Conservation (phyloP, 257 asterid genomes). For the Fraxinus quadrangulata region DNA sequence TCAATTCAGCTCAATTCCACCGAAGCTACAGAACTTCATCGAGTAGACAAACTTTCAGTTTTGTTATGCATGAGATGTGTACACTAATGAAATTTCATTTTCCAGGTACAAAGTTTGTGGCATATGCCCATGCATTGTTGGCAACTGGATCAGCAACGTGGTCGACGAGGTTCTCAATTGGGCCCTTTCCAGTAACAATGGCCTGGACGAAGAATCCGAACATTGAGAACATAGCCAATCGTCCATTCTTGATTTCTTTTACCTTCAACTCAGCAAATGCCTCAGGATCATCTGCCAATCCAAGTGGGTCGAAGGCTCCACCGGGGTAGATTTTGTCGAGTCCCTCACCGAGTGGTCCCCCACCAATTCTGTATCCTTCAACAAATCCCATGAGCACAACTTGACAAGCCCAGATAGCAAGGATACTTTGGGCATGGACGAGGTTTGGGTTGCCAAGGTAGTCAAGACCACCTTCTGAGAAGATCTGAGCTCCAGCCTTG, state of each 20-base stretch:
- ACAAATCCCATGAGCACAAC: constrained; percentile 80
- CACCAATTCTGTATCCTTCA: constrained; percentile 87
- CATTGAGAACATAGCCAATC: constrained; percentile 69
- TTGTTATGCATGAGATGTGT: not conserved
- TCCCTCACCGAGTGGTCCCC: constrained; percentile 90
- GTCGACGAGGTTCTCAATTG: constrained; percentile 69
- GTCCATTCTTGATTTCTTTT: constrained; percentile 67
- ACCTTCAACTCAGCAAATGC: constrained; percentile 59
- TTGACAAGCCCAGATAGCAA: constrained; percentile 84
- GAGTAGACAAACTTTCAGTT: not conserved
- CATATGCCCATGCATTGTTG: constrained; percentile 89
- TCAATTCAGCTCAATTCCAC: not conserved
- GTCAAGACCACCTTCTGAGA: constrained; percentile 86
- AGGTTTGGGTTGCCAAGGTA: constrained; percentile 89
- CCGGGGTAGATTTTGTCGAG: constrained; percentile 89
- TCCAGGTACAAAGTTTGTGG: constrained; percentile 85
- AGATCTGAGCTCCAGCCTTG: constrained; percentile 91
- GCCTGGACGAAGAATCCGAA: constrained; percentile 89
- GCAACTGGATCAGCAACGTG: constrained; percentile 81
- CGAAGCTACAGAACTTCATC: not conserved
- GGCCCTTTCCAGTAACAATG: constrained; percentile 87
- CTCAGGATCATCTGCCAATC: constrained; percentile 63
- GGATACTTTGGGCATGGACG: constrained; percentile 83
- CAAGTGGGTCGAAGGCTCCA: constrained; percentile 81
- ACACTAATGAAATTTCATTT: constrained; percentile 36